Percentiles rank a stretch among this genome's conserved stretches.
These are phyloP conservation scores for Skeletonema menzelii DNA, from an alignment of 108 stramenopile species.

Conservation along the genomic window DNA sequence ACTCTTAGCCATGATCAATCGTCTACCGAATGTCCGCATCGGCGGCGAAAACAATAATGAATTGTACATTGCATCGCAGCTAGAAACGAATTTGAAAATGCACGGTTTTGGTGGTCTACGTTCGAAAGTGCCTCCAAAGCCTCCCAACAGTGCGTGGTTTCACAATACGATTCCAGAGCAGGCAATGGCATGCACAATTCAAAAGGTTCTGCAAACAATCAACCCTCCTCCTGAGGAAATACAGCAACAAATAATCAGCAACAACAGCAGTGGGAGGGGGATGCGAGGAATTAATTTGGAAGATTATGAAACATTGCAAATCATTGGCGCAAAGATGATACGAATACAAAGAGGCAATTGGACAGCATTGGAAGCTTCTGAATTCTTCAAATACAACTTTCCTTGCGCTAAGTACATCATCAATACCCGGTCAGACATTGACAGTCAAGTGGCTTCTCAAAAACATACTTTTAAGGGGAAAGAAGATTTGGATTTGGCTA, in stretches of 20 bases:
- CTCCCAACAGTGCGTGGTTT: neutral
- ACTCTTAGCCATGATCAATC: conserved; percentile 39
- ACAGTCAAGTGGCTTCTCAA: conserved; percentile 2
- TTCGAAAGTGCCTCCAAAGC: neutral
- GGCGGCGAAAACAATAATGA: conserved; percentile 42
- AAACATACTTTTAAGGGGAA: neutral
- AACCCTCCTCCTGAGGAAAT: conserved; percentile 27
- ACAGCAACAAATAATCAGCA: conserved; percentile 1
- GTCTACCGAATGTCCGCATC: conserved; percentile 34
- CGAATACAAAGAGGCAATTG: conserved; percentile 6
- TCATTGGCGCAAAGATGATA: conserved; percentile 47
- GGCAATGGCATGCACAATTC: conserved; percentile 16
- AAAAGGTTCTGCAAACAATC: conserved; percentile 31
- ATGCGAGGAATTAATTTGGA: neutral
- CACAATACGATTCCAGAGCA: conserved; percentile 5
- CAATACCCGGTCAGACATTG: conserved; percentile 23
- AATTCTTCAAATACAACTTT: conserved; percentile 40
- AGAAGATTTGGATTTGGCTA: too few species aligned
- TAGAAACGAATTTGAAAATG: neutral
- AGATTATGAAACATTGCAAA: conserved; percentile 8
- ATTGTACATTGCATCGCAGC: conserved; percentile 15
- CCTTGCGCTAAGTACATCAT: conserved; percentile 40
- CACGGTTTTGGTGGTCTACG: neutral
- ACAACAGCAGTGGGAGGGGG: neutral
- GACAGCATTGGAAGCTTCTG: conserved; percentile 3